Evolutionary conservation across 768 basidiomycete species (phyloP).

Genomic region (Lenzites betulinus): DNA sequence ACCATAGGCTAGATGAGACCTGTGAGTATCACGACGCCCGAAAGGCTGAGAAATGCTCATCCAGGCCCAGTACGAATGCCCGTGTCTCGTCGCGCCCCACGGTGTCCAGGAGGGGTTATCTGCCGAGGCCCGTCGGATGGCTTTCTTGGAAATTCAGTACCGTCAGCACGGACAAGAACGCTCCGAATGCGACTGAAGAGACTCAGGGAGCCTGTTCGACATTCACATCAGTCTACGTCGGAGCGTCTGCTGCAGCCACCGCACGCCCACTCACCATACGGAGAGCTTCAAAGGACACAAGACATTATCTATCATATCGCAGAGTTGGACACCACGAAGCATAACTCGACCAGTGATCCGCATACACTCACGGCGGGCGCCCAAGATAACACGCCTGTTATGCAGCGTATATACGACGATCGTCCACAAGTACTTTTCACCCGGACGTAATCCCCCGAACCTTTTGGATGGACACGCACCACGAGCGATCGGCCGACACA

Average conservation of each 20-base stretch:
- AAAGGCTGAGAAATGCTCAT: background rate
- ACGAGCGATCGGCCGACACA: no score
- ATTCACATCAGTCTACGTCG: background rate
- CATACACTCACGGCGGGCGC: no score
- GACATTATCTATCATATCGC: background rate
- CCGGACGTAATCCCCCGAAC: no score
- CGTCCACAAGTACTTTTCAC: no score
- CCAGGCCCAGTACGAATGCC: slow-evolving; percentile 10
- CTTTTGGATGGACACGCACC: no score
- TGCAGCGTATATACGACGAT: no score
- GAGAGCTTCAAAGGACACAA: background rate
- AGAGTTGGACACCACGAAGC: background rate
- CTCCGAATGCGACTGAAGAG: slow-evolving; percentile 2
- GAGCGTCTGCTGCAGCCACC: background rate
- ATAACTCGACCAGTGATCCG: no score
- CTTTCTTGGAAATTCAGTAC: slow-evolving; percentile 3
- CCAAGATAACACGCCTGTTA: no score
- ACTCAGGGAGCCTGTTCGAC: background rate
- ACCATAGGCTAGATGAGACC: slow-evolving; percentile 9
- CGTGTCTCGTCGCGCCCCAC: slow-evolving; percentile 15
- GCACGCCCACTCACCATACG: background rate
- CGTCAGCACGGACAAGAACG: slow-evolving; percentile 12
- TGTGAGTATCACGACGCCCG: background rate
- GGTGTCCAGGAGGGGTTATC: background rate
- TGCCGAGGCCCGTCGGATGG: background rate